These are phyloP conservation scores for Microsporum canis DNA, from an alignment of 2,329 filamentous ascomycete genomes.

Conservation along the genomic window DNA sequence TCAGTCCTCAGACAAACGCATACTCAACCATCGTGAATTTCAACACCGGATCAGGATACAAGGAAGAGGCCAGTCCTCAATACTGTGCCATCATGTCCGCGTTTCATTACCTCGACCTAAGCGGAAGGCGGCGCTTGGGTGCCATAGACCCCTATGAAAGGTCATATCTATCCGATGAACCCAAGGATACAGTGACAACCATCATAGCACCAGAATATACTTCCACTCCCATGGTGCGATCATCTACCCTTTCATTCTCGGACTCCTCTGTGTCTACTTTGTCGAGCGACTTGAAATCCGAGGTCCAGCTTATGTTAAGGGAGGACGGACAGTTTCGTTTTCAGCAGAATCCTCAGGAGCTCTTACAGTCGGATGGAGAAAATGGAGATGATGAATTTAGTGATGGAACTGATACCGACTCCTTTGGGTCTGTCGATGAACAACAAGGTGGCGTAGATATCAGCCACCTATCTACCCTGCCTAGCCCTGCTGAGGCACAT, in stretches of 20 bases:
- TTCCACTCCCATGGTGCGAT: background rate
- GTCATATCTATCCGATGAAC: background rate
- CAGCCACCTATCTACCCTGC: background rate
- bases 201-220: background rate
- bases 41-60: background rate
- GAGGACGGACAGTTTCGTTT: background rate
- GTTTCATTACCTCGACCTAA: background rate
- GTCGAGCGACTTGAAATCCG: background rate
- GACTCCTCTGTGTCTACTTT: background rate
- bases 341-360: background rate
- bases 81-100: slow-evolving; percentile 2
- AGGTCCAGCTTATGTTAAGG: background rate
- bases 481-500: background rate
- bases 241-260: background rate
- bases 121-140: background rate
- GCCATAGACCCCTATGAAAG: background rate
- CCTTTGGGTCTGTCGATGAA: background rate
- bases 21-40: slow-evolving; percentile 1
- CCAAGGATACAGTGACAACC: background rate
- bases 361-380: background rate
- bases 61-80: background rate
- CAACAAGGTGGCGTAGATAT: background rate
- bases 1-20: background rate
- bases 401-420: background rate
- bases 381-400: slow-evolving; percentile 5